phyloP scores from a whole-genome alignment of 345 rosid genomes.

The Melaleuca alternifolia region DNA sequence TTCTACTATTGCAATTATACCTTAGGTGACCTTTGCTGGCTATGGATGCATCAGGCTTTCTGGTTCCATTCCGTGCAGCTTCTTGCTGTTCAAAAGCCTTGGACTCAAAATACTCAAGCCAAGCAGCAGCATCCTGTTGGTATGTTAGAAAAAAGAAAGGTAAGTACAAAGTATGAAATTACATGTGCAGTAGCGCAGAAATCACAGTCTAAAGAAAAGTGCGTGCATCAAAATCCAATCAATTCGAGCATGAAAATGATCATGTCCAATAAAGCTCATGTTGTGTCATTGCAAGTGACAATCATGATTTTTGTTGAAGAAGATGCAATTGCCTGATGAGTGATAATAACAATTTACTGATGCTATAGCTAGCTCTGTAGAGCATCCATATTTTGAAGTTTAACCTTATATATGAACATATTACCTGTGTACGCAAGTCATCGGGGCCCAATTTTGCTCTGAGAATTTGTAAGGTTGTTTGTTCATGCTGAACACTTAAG shows the following conservation, averaged over 20 bases:
- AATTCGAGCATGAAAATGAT: background rate
- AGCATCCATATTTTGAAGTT: background rate
- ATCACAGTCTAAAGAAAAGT: background rate
- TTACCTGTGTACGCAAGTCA: constrained; percentile 97
- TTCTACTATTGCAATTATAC: constrained; percentile 21
- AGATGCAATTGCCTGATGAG: background rate
- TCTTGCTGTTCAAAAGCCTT: constrained; percentile 98
- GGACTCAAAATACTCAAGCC: constrained; percentile 98
- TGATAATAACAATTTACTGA: background rate
- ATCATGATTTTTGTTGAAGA: background rate
- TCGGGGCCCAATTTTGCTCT: constrained; percentile 94
- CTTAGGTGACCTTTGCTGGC: constrained; percentile 99
- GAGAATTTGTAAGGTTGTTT: constrained; percentile 89
- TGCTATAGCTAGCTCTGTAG: background rate
- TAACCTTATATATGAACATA: background rate
- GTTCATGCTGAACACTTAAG: constrained; percentile 97
- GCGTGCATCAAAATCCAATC: background rate
- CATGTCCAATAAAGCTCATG: background rate
- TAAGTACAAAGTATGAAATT: background rate
- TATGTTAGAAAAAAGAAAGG: constrained; percentile 1
- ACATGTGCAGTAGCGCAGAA: background rate
- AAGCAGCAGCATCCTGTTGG: constrained; percentile 97
- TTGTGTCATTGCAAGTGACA: background rate
- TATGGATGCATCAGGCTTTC: constrained; percentile 95
- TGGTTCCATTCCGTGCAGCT: constrained; percentile 94